Evolutionary conservation across 257 asterid species (phyloP).

Genomic region (Gardenia jasminoides): DNA sequence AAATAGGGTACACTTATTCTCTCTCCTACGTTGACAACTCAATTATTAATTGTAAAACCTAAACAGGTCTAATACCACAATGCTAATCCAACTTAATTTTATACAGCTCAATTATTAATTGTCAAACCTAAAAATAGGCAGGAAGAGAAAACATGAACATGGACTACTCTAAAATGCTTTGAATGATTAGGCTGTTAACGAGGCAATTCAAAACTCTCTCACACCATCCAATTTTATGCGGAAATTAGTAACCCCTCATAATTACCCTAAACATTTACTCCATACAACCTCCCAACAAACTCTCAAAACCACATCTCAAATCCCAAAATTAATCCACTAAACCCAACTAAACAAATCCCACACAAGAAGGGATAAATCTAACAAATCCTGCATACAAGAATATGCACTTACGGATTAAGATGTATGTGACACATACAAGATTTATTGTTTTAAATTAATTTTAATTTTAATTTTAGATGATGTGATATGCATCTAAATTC

Average conservation of each 20-base stretch:
- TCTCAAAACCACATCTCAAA: constrained; percentile 12
- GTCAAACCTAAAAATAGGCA: not conserved
- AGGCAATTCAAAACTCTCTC: constrained; percentile 18
- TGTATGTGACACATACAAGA: too few species aligned
- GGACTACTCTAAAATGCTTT: not conserved
- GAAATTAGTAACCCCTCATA: constrained; percentile 23
- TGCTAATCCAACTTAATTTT: not conserved
- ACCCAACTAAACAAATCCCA: constrained; percentile 8
- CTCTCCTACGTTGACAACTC: not conserved
- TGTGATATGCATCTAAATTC: too few species aligned
- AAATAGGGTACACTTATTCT: not conserved
- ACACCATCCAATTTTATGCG: constrained; percentile 19
- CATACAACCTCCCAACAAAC: constrained; percentile 34
- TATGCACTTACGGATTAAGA: too few species aligned
- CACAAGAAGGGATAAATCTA: not conserved
- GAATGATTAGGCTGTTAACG: not conserved
- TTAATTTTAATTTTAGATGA: too few species aligned
- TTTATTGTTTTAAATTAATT: too few species aligned
- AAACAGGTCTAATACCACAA: not conserved
- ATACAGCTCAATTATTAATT: too few species aligned
- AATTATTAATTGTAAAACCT: not conserved
- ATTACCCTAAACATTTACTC: constrained; percentile 30
- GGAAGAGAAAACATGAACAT: not conserved
- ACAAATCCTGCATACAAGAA: too few species aligned
- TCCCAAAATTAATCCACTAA: constrained; percentile 12